Evolutionary conservation across 768 basidiomycete genomes (phyloP).

Genomic region (Calocybe indica): DNA sequence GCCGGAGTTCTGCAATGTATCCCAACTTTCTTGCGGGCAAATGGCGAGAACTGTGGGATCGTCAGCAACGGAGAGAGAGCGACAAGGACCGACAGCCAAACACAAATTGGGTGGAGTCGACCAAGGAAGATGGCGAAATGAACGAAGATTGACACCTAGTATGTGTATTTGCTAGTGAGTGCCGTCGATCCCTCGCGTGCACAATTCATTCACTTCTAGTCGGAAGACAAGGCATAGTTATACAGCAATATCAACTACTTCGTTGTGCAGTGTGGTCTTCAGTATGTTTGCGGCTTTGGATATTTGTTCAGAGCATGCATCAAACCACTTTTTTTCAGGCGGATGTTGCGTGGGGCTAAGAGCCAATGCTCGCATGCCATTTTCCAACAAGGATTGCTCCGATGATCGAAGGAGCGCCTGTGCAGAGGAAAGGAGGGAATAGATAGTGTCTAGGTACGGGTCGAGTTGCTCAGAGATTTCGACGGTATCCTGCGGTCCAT

Average conservation of each 20-base stretch:
- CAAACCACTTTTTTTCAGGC: conserved; percentile 53
- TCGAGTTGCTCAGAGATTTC: conserved; percentile 34
- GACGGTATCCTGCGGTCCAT: conserved; percentile 51
- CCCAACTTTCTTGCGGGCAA: conserved; percentile 58
- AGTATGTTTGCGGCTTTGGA: conserved; percentile 29
- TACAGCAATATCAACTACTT: background rate
- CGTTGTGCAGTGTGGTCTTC: background rate
- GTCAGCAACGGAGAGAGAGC: conserved; percentile 27
- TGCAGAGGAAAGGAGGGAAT: conserved; percentile 27
- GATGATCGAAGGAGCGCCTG: conserved; percentile 9
- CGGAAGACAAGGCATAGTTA: background rate
- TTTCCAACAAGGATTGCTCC: conserved; percentile 20
- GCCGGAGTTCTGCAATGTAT: conserved; percentile 50
- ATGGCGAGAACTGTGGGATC: conserved; percentile 48
- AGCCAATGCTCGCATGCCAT: no score
- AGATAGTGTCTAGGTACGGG: conserved; percentile 29
- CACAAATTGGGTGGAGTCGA: conserved; percentile 20
- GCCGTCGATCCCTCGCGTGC: background rate
- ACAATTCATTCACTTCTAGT: background rate
- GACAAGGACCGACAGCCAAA: conserved; percentile 22
- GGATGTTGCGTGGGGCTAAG: no score
- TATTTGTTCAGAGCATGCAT: conserved; percentile 60
- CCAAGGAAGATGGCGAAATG: conserved; percentile 36
- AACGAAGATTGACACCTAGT: conserved; percentile 1
- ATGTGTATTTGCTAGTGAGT: background rate